A percentile compares a stretch with the other conserved stretches of the same genome.
Conservation (phyloP, 1,139 yeast genomes). For the Sugiyamaella neomexicana region DNA sequence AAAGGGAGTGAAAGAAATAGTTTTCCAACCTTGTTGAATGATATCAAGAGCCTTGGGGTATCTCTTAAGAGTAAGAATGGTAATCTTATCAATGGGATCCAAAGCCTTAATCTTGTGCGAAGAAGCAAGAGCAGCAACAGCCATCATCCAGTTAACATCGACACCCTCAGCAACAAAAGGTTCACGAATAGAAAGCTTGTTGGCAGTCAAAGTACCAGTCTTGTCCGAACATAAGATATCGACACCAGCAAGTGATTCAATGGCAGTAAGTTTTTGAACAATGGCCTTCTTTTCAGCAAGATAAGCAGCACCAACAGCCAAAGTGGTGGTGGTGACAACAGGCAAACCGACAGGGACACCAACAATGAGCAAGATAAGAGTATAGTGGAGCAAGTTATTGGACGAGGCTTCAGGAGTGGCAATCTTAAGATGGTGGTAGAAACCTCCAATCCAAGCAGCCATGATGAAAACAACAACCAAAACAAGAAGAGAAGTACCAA, state of each 20-base stretch:
- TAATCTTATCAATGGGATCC: constrained; percentile 69
- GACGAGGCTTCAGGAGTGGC: constrained; percentile 49
- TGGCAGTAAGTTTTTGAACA: constrained; percentile 88
- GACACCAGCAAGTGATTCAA: constrained; percentile 91
- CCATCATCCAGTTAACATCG: constrained; percentile 67
- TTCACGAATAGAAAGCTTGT: constrained; percentile 69
- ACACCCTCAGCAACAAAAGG: constrained; percentile 66
- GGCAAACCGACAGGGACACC: constrained; percentile 98
- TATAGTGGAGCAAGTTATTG: constrained; percentile 60
- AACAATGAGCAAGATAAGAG: constrained; percentile 84
- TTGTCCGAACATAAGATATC: constrained; percentile 92
- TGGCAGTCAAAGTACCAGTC: constrained; percentile 94
- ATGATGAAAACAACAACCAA: constrained; percentile 68
- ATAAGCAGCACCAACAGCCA: constrained; percentile 97
- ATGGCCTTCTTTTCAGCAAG: constrained; percentile 89
- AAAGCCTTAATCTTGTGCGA: constrained; percentile 72
- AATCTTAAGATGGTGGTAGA: constrained; percentile 71
- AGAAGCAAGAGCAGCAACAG: constrained; percentile 70
- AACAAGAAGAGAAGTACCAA: constrained; percentile 72
- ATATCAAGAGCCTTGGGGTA: constrained; percentile 92
- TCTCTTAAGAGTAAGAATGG: constrained; percentile 47
- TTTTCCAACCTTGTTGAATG: constrained; percentile 87
- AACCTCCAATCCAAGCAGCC: constrained; percentile 75
- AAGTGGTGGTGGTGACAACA: constrained; percentile 91
- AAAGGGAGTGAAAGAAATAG: constrained; percentile 93